Percentiles rank a stretch among this genome's conserved stretches.
Conservation (phyloP, 2,329 filamentous ascomycete genomes). For the Graphilbum fragrans region DNA sequence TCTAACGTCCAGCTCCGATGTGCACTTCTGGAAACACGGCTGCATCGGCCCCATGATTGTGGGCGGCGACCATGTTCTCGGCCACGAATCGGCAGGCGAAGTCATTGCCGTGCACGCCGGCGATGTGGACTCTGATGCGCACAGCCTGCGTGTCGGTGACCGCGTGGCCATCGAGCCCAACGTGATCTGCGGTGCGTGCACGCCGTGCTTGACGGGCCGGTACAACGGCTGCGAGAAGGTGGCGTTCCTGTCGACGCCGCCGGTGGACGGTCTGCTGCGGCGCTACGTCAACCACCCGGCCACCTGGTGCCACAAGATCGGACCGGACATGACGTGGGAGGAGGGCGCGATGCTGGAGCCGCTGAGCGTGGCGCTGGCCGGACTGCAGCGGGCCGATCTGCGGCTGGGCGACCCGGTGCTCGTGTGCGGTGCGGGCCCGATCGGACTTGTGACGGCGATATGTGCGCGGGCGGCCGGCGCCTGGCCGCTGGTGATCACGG, state of each 20-base stretch:
- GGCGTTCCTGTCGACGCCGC: constrained; percentile 80
- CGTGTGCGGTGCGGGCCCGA: constrained; percentile 87
- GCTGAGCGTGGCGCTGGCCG: constrained; percentile 76
- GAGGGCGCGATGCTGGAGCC: constrained; percentile 86
- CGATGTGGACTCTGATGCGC: constrained; percentile 31
- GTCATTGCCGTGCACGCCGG: constrained; percentile 61
- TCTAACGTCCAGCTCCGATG: constrained; percentile 56
- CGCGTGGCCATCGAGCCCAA: constrained; percentile 91
- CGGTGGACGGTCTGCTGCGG: constrained; percentile 73
- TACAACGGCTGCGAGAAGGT: constrained; percentile 92
- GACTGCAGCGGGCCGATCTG: constrained; percentile 71
- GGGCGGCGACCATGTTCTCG: constrained; percentile 75
- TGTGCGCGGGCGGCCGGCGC: constrained; percentile 80
- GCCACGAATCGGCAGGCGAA: constrained; percentile 84
- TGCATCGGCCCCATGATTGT: constrained; percentile 97
- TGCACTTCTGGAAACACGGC: constrained; percentile 95
- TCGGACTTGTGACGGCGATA: constrained; percentile 78
- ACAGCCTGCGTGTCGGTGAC: constrained; percentile 70
- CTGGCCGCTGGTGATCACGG: constrained; percentile 83
- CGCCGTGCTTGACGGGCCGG: constrained; percentile 79
- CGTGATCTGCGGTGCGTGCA: constrained; percentile 81
- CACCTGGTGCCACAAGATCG: constrained; percentile 93
- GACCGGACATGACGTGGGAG: constrained; percentile 68
- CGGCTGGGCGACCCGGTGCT: constrained; percentile 76
- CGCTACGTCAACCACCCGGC: constrained; percentile 93